Conservation (phyloP, 129 eudicot species). For the Artemisia tridentata region DNA sequence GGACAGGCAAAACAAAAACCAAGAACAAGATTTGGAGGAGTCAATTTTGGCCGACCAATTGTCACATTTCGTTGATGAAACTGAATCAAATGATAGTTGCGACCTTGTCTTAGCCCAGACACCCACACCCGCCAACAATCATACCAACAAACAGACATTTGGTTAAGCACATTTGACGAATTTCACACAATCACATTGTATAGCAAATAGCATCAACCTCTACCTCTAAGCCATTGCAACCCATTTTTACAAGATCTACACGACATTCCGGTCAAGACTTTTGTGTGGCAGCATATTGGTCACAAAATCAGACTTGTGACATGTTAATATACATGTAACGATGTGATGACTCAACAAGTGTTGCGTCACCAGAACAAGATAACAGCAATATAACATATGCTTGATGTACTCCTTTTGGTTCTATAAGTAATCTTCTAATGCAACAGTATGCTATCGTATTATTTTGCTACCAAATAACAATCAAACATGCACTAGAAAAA, state of each 20-base stretch:
- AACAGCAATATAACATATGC: conserved; percentile 29
- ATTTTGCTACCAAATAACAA: neutral
- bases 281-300: neutral
- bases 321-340: neutral
- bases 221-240: conserved; percentile 6
- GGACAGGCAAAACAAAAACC: neutral
- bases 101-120: conserved; percentile 40
- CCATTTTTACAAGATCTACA: conserved; percentile 48
- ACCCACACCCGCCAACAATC: conserved; percentile 16
- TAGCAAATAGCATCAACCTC: conserved; percentile 1
- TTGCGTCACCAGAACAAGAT: no score
- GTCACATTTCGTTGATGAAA: neutral
- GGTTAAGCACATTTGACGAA: neutral
- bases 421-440: neutral
- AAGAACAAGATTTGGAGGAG: neutral
- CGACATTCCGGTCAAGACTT: neutral
- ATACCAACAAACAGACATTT: conserved; percentile 12
- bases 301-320: conserved; percentile 3
- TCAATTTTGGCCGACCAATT: neutral
- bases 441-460: neutral
- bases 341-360: no score
- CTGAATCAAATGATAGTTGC: conserved; percentile 32
- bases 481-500: neutral
- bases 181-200: neutral
- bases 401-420: conserved; percentile 5